Evolutionary conservation across 441 rosid species (phyloP).

Genomic region (Flueggea neowawraea): DNA sequence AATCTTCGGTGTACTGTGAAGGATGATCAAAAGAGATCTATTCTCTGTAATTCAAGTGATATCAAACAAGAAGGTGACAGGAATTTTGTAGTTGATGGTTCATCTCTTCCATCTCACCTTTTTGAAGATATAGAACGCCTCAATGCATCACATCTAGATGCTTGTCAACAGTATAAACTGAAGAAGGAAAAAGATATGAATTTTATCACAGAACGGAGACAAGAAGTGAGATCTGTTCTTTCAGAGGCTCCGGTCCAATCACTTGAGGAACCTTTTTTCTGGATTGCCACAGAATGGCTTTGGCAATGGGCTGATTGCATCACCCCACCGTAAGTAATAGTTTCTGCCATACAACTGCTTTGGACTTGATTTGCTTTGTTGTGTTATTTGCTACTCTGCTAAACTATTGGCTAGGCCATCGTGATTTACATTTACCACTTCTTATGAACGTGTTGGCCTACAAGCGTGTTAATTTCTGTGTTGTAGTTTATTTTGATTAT

Average conservation of each 20-base stretch:
- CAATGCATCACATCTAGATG: slow-evolving; percentile 60
- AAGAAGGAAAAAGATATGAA: slow-evolving; percentile 59
- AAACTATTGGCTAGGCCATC: too few relatives aligned
- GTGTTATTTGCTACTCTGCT: not conserved
- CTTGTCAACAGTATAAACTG: slow-evolving; percentile 56
- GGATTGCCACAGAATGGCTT: slow-evolving; percentile 94
- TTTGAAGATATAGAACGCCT: slow-evolving; percentile 45
- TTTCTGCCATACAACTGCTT: too few relatives aligned
- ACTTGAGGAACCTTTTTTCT: slow-evolving; percentile 60
- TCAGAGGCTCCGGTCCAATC: slow-evolving; percentile 79
- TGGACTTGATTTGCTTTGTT: not conserved
- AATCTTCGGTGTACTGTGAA: slow-evolving; percentile 53
- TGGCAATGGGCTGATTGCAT: slow-evolving; percentile 89
- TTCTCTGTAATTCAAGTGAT: slow-evolving; percentile 21
- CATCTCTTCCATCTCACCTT: slow-evolving; percentile 73
- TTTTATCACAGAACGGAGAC: slow-evolving; percentile 58
- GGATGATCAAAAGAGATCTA: slow-evolving; percentile 32
- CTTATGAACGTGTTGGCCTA: too few relatives aligned
- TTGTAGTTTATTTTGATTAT: not conserved
- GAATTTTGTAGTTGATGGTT: slow-evolving; percentile 35
- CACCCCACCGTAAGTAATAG: slow-evolving; percentile 64
- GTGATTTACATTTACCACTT: too few relatives aligned
- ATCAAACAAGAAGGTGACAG: slow-evolving; percentile 35
- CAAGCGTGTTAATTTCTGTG: too few relatives aligned
- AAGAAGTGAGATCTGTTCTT: slow-evolving; percentile 85